Base-by-base conservation (phyloP, 495 filamentous ascomycete genomes). In the Halenospora varia region DNA sequence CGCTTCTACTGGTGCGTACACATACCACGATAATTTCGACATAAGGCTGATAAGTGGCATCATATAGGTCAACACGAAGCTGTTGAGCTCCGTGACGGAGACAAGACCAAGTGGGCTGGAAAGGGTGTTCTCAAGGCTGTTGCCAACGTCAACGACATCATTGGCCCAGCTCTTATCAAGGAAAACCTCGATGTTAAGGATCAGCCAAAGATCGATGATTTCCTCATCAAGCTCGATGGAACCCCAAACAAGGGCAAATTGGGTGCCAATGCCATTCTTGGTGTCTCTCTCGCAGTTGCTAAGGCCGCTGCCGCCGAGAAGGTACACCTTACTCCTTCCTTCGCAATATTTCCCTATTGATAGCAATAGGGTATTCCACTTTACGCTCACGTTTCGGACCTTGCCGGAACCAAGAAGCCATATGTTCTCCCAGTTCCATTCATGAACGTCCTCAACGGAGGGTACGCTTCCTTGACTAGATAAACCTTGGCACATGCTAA, bases 391-490 rank as follows among this genome's bases (percentile, higher is more conserved):
- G 86, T 99, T 73, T 96, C 94, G 69, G 95, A 97, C 75, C 89
- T 99, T 65, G 92, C 95, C 57, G 94, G 92, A 62, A 97, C 94
- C 74, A 97, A 97, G 88, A 96, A 99, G 88, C 95, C 95, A 68
- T 99, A 96, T 70, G 95, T 99, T 59, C 88, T 99, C 10, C 95
- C 95, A 53, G 95, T 99, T 55, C 95, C 95, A 62, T 99, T 99
- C 88, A 89, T 92, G 91, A 99, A 99, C 80, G 95, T 99, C 70
- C 83, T 99, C 60, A 99, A 99, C 77, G 95, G 95, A 77, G 94
- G 94, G 71, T 78, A 66, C 29, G 29, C 4, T 60, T 73, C 71
- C n/a, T 26, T 11, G 9, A 25, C 18, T 19, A 18, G 18, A 13
- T n/a, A 0, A 3, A 41, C 17, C 22, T 2, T 20, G 20, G 15